Base-by-base conservation (phyloP, 768 basidiomycete species). In the Dictyophora rubrovolvata region DNA sequence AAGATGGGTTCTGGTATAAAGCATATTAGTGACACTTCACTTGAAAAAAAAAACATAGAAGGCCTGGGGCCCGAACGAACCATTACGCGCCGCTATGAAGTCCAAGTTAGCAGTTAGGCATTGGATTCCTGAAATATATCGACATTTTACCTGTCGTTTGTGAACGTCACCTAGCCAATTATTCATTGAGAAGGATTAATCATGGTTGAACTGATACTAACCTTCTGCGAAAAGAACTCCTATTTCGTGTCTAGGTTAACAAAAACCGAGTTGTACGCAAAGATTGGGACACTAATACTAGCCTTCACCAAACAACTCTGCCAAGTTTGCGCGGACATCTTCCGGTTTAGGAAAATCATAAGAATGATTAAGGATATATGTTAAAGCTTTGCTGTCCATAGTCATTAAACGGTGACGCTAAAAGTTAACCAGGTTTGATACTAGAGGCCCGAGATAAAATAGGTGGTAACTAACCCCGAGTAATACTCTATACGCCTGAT, bases 291-390 rank as follows among this genome's bases (percentile, higher is more conserved):
- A 37, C 28, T 37, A 3, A n/a, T 9, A 54, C 56, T 37, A 3
- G 36, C 57, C 57, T 59, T 59, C 57, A 35, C 75, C 76, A 11
- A 85, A 67, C 23, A 85, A 65, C 11, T 67, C 68, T 14, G 67
- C 61, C 5, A 85, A 66, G 42, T 56, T 66, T 36, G 68, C 72
- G 10, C 78, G 71, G 5, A 69, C 63, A 0, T 66, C 62, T 9
- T 73, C 71, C 0, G 84, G 75, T 62, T 87, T 88, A 60, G 79
- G 77, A 61, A 84, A 88, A 47, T 74, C 69, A 33, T 76, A 68
- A 23, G 70, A 71, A 58, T 86, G 81, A 61, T 76, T 74, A 14
- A 91, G 71, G 53, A 92, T 73, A 63, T 89, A 82, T 48, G 77
- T 76, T 35, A 90, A 42, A 0, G 86, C 87, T 22, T 79, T 79